Percentiles rank a stretch among this genome's conserved stretches.
phyloP scores from a whole-genome alignment of 768 basidiomycete genomes.

The Pseudohyphozyma bogoriensis region DNA sequence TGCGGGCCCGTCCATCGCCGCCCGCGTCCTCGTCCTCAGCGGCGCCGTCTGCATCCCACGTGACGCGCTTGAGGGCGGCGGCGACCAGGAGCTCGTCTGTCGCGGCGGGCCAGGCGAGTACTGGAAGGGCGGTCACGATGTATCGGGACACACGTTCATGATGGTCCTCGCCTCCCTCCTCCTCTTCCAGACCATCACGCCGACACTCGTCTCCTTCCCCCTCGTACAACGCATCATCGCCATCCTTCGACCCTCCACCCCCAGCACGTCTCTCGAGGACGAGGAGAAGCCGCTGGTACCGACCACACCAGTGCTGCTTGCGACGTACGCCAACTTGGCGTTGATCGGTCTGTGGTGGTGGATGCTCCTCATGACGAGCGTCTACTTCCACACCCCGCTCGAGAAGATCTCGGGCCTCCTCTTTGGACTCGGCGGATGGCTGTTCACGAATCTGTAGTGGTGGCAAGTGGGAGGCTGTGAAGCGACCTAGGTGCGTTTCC shows the following conservation, averaged over 20 bases:
- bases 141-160: slow-evolving; percentile 88
- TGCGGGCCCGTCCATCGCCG: slow-evolving; percentile 58
- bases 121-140: slow-evolving; percentile 72
- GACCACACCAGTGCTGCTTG: not conserved
- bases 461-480: too few relatives aligned
- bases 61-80: slow-evolving; percentile 6
- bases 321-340: slow-evolving; percentile 38
- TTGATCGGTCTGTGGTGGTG: slow-evolving; percentile 60
- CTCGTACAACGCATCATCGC: too few relatives aligned
- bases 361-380: slow-evolving; percentile 65
- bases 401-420: slow-evolving; percentile 76
- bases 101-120: slow-evolving; percentile 34
- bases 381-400: slow-evolving; percentile 80
- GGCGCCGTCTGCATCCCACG: slow-evolving; percentile 60
- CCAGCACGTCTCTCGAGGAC: not conserved
- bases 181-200: slow-evolving; percentile 42
- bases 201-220: slow-evolving; percentile 17
- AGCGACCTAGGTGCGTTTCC: too few relatives aligned
- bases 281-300: not conserved
- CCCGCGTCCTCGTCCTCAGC: slow-evolving; percentile 53
- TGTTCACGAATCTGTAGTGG: slow-evolving; percentile 11
- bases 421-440: slow-evolving; percentile 25
- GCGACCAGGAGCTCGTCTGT: not conserved
- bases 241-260: slow-evolving; percentile 6
- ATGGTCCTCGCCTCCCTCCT: slow-evolving; percentile 69